A percentile compares a stretch with the other conserved stretches of the same genome.
Conservation (phyloP, 1,139 yeast genomes). For the Yamadazyma triangularis region DNA sequence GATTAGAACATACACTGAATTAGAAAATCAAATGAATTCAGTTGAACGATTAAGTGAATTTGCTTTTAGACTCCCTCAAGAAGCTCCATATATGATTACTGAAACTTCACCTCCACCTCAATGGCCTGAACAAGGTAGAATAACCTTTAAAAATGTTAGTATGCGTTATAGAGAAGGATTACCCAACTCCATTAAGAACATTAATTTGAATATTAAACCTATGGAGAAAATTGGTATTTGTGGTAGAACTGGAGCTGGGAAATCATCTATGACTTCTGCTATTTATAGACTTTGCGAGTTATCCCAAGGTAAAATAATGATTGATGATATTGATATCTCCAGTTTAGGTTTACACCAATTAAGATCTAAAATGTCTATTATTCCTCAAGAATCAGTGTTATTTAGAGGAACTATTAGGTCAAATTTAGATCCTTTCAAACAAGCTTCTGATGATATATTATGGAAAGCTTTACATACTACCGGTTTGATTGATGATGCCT, state of each 20-base stretch:
- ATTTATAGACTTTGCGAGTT: constrained; percentile 60
- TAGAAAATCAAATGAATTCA: constrained; percentile 81
- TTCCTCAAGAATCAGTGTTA: constrained; percentile 91
- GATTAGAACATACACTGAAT: constrained; percentile 58
- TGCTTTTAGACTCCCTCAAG: constrained; percentile 46
- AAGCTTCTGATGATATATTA: constrained; percentile 25
- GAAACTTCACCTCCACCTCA: constrained; percentile 52
- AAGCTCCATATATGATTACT: constrained; percentile 41
- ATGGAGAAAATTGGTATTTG: constrained; percentile 70
- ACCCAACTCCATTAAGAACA: constrained; percentile 64
- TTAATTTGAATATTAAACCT: constrained; percentile 43
- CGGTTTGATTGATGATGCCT: constrained; percentile 23
- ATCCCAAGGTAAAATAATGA: constrained; percentile 43
- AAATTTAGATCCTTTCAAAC: constrained; percentile 66
- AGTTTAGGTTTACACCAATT: constrained; percentile 71
- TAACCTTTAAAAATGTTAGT: constrained; percentile 53
- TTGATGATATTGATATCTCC: constrained; percentile 57
- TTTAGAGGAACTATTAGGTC: constrained; percentile 78
- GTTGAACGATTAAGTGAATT: constrained; percentile 76
- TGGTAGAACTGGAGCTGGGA: constrained; percentile 83
- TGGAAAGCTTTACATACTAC: constrained; percentile 32
- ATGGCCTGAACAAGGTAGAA: constrained; percentile 47
- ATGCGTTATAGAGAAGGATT: constrained; percentile 73
- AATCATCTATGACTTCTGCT: constrained; percentile 64
- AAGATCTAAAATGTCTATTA: constrained; percentile 74